These are phyloP conservation scores for Syncephalis fuscata DNA, from an alignment of 371 early-diverging fungal species.

Conservation along the genomic window DNA sequence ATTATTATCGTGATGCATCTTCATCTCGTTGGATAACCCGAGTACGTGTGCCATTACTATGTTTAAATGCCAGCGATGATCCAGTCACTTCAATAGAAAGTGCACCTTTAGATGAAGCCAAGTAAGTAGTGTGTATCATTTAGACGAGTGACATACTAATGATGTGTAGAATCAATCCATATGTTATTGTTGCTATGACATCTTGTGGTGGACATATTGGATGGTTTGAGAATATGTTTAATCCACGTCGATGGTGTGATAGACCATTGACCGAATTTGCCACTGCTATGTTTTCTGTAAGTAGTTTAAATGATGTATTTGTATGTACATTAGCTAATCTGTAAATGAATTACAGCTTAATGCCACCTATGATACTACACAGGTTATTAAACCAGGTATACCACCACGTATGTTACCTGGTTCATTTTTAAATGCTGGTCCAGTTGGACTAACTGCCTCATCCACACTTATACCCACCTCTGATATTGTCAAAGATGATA, in stretches of 20 bases:
- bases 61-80: slow-evolving; percentile 81
- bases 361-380: no score
- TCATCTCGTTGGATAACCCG: slow-evolving; percentile 51
- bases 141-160: no score
- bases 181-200: slow-evolving; percentile 74
- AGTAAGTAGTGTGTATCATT: no score
- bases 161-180: slow-evolving; percentile 45
- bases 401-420: no score
- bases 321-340: no score
- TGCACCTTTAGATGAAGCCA: slow-evolving; percentile 59
- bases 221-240: slow-evolving; percentile 52
- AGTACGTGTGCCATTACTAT: slow-evolving; percentile 60
- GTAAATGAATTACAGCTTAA: no score
- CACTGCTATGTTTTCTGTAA: slow-evolving; percentile 32
- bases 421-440: no score
- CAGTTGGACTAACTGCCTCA: no score
- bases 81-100: slow-evolving; percentile 57
- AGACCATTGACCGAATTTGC: slow-evolving; percentile 50
- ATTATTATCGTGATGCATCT: slow-evolving; percentile 71
- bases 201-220: slow-evolving; percentile 88
- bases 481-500: no score
- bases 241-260: slow-evolving; percentile 39
- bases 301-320: slow-evolving; percentile 7
- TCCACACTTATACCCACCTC: no score
- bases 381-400: no score